Evolutionary conservation across 257 asterid species (phyloP), one percentile per base, ranked within the genome.

Genomic region (Agastache rugosa): DNA sequence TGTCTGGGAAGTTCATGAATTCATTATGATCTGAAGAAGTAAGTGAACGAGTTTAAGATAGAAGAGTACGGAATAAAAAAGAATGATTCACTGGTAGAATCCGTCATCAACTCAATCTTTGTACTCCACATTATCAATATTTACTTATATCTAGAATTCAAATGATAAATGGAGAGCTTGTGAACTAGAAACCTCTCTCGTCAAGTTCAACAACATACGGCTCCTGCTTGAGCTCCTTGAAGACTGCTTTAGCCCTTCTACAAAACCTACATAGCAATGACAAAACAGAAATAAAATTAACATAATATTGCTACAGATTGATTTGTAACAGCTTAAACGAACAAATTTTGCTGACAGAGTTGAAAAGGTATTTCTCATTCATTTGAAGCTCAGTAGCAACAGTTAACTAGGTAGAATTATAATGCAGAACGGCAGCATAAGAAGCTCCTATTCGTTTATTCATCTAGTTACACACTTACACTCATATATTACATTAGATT

Each of bases 211-310:
- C 78, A 11, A 80, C 81, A 71, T 37, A 80, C 0, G 84, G 81
- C 71, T 65, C 81, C 72, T 80, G 81, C 67, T 84, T 84, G 85
- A 94, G 76, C 80, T 92, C 96, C 80, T 84, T 85, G 81, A 94
- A 92, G 60, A 94, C 97, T 50, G 82, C 82, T 81, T 94, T 94
- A n/a, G 98, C 98, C 84, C 85, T 85, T 85, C 83, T 89, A 84
- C 99, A 94, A 85, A 90, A 90, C 70, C 99, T 94, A 75, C 78
- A 77, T 7, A 79, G 42, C 76, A 76, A 78, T 65, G 42, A 50
- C 16, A 55, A 39, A 60, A 72, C 10, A 29, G 41, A 73, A 23
- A 64, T 16, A 54, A 15, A 11, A 51, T 22, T 25, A 64, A 14
- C 47, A 29, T 8, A 47, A 27, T 25, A 48, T 15, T 45, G 27